Evolutionary conservation across 306 rosid species (phyloP).

Genomic region (Quercus agrifolia): DNA sequence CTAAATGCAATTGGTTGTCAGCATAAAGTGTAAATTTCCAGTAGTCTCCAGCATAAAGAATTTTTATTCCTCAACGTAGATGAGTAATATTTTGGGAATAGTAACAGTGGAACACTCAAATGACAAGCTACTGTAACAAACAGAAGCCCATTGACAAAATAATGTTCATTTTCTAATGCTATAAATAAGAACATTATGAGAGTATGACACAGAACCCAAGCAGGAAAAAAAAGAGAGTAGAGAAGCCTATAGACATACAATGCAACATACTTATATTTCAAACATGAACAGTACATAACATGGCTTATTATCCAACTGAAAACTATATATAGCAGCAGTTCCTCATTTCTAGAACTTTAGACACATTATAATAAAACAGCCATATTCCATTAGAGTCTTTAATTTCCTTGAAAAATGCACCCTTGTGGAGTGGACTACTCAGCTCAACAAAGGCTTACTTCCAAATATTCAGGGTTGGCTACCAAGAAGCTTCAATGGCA

Average conservation of each 20-base stretch:
- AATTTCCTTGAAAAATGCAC: neutral
- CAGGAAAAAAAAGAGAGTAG: too few relatives aligned
- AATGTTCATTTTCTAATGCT: too few relatives aligned
- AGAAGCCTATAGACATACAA: too few relatives aligned
- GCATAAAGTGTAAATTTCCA: neutral
- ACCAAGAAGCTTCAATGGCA: neutral
- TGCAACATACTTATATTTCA: too few relatives aligned
- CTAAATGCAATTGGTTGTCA: neutral
- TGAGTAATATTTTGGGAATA: neutral
- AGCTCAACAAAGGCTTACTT: neutral
- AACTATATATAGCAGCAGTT: neutral
- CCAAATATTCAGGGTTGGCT: neutral
- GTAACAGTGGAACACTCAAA: neutral
- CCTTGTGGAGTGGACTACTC: neutral
- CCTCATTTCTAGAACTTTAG: too few relatives aligned
- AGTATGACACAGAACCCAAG: too few relatives aligned
- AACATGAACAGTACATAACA: too few relatives aligned
- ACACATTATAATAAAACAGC: neutral
- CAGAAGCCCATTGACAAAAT: too few relatives aligned
- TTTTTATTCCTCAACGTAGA: neutral
- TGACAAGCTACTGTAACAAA: neutral
- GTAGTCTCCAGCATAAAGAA: neutral
- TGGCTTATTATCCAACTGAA: neutral
- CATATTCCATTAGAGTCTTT: neutral
- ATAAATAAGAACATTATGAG: too few relatives aligned